Evolutionary conservation across 345 rosid genomes (phyloP).

Genomic region (Raphanus raphanistrum): DNA sequence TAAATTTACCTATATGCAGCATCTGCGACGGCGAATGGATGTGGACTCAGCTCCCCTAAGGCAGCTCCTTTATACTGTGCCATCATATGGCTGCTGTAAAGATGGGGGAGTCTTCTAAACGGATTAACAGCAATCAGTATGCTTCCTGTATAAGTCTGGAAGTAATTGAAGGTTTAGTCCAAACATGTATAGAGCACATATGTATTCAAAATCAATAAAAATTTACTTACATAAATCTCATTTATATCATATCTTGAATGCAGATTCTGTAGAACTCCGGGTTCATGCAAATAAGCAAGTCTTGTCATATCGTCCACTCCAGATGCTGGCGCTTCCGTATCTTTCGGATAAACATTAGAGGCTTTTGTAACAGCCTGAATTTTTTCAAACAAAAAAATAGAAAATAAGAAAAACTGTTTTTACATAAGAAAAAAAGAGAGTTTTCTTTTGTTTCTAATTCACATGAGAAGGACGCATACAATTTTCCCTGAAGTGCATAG

Average conservation of each 20-base stretch:
- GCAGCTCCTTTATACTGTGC: constrained; percentile 94
- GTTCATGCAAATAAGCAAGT: constrained; percentile 97
- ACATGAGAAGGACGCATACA: constrained; percentile 41
- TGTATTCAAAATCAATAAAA: background rate
- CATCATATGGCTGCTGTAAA: constrained; percentile 97
- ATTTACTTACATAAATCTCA: constrained; percentile 85
- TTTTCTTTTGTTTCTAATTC: background rate
- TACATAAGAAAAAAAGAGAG: background rate
- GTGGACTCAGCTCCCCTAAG: constrained; percentile 96
- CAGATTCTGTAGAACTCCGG: constrained; percentile 91
- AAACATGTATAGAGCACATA: background rate
- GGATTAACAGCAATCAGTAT: constrained; percentile 98
- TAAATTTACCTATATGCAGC: constrained; percentile 81
- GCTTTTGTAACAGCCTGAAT: constrained; percentile 71
- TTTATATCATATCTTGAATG: constrained; percentile 96
- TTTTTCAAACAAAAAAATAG: background rate
- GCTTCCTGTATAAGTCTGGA: constrained; percentile 92
- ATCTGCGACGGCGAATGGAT: constrained; percentile 98
- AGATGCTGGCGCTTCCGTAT: constrained; percentile 82
- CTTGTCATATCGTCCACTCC: constrained; percentile 99
- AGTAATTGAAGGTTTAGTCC: constrained; percentile 25
- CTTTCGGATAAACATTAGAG: constrained; percentile 76
- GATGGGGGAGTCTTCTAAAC: constrained; percentile 91
- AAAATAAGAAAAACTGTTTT: background rate
- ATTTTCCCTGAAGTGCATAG: constrained; percentile 84